Evolutionary conservation across 2,329 filamentous ascomycete species (phyloP).

Genomic region (Aureobasidium pullulans): DNA sequence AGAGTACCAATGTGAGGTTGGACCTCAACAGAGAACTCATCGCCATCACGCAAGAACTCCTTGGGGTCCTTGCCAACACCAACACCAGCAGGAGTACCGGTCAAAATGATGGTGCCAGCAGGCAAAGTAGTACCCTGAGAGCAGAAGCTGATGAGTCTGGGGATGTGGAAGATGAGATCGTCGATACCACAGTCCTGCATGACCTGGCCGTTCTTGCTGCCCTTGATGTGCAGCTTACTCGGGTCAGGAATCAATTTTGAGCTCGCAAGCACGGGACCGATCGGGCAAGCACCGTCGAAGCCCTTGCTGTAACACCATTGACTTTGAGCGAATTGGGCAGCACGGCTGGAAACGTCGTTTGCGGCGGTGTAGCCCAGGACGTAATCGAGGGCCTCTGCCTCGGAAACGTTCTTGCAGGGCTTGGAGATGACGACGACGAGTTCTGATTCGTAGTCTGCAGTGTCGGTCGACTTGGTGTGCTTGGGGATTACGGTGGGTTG

Average conservation of each 20-base stretch:
- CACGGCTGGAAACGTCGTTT: conserved; percentile 57
- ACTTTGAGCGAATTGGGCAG: conserved; percentile 46
- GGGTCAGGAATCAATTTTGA: conserved; percentile 23
- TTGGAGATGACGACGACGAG: conserved; percentile 50
- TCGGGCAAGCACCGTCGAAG: conserved; percentile 50
- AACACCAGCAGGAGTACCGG: conserved; percentile 37
- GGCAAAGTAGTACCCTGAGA: conserved; percentile 36
- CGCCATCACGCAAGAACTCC: conserved; percentile 38
- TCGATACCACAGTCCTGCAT: conserved; percentile 42
- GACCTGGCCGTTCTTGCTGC: conserved; percentile 39
- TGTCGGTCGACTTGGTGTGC: conserved; percentile 45
- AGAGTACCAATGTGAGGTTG: conserved; percentile 43
- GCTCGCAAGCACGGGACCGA: conserved; percentile 30
- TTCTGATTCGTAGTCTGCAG: conserved; percentile 54
- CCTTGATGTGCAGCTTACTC: conserved; percentile 42
- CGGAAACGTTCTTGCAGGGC: conserved; percentile 47
- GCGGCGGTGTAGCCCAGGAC: conserved; percentile 57
- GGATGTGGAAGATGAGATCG: conserved; percentile 49
- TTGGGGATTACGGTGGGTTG: conserved; percentile 47
- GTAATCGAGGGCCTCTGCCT: conserved; percentile 51
- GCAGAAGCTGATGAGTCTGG: conserved; percentile 35
- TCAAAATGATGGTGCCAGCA: conserved; percentile 37
- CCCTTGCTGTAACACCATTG: conserved; percentile 56
- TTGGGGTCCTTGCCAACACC: conserved; percentile 34
- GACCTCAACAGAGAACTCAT: conserved; percentile 44